Evolutionary conservation across 2,329 filamentous ascomycete species (phyloP).

Genomic region (Calonectria pseudoreteaudii): DNA sequence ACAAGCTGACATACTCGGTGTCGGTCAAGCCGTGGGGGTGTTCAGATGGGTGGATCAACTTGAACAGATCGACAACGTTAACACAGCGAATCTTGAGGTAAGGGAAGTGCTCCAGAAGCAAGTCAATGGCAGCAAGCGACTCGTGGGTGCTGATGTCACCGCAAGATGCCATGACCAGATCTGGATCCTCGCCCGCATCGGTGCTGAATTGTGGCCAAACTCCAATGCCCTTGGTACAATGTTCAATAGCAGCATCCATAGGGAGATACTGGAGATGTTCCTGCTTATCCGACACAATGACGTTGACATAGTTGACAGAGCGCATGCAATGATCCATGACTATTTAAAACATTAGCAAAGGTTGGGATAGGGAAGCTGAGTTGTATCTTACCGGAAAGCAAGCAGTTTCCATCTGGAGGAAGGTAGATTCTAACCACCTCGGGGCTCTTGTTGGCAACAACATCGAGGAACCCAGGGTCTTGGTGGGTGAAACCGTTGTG

Average conservation of each 20-base stretch:
- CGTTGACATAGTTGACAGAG: conserved; percentile 83
- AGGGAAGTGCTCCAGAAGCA: conserved; percentile 78
- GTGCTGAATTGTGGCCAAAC: conserved; percentile 85
- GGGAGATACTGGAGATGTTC: conserved; percentile 80
- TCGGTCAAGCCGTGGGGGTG: conserved; percentile 81
- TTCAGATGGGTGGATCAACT: conserved; percentile 75
- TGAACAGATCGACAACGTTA: conserved; percentile 85
- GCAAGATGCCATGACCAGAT: conserved; percentile 81
- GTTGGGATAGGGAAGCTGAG: not conserved
- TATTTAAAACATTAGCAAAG: conserved; percentile 31
- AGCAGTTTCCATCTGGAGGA: conserved; percentile 82
- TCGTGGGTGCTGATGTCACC: conserved; percentile 82
- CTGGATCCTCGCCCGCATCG: conserved; percentile 75
- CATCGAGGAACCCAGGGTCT: conserved; percentile 83
- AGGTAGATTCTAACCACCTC: conserved; percentile 86
- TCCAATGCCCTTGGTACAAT: conserved; percentile 83
- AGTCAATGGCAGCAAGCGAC: conserved; percentile 78
- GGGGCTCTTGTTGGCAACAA: conserved; percentile 83
- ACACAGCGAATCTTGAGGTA: conserved; percentile 82
- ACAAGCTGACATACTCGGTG: conserved; percentile 74
- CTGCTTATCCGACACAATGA: conserved; percentile 84
- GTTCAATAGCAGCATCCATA: conserved; percentile 78
- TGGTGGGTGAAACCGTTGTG: conserved; percentile 89
- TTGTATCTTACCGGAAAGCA: conserved; percentile 65
- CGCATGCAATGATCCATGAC: conserved; percentile 81